Evolutionary conservation across 306 rosid genomes (phyloP), one percentile per base, ranked within the genome.

Genomic region (Lupinus albus): DNA sequence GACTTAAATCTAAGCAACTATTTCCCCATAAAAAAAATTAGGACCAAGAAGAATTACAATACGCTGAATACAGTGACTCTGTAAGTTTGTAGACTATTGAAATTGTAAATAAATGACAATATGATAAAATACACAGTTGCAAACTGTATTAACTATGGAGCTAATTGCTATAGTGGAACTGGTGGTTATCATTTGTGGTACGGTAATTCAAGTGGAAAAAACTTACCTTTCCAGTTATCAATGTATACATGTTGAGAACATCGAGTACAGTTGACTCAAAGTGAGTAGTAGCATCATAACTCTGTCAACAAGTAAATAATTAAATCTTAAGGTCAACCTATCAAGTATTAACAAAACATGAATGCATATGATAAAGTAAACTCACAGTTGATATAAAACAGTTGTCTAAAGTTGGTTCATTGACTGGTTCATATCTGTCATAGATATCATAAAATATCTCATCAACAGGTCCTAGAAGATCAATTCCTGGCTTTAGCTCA

Each of bases 241-340:
- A 39, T 61, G 91, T 84, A 75, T 92, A 92, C 98, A 92, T 89
- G 93, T 84, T 87, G 80, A 92, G 96, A 41, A 92, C 98, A 38
- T 92, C 96, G 59, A 54, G 21, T 38, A 92, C 95, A 42, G 98
- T 92, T 59, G 98, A 84, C 84, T 92, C 98, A 6, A 92, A 92
- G 82, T 92, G 98, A 58, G 98, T 92, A 11, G 98, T 92, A 38
- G 98, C 85, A 83, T 92, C 98, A 73, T 92, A 92, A 57, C 98
- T 92, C 98, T 92, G 96, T 78, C 44, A 73, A 74, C 58, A 65
- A 70, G 11, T 9, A 67, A 59, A 67, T 11, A 35, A 0, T 33
- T 33, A 33, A 33, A 33, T 11, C 12, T 38, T 61, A 56, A 5
- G 6, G 41, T 49, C 58, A 35, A 39, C 65, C 21, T 8, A 39